These are phyloP conservation scores for Naganishia kalamii DNA, from an alignment of 768 basidiomycete genomes.

Conservation along the genomic window DNA sequence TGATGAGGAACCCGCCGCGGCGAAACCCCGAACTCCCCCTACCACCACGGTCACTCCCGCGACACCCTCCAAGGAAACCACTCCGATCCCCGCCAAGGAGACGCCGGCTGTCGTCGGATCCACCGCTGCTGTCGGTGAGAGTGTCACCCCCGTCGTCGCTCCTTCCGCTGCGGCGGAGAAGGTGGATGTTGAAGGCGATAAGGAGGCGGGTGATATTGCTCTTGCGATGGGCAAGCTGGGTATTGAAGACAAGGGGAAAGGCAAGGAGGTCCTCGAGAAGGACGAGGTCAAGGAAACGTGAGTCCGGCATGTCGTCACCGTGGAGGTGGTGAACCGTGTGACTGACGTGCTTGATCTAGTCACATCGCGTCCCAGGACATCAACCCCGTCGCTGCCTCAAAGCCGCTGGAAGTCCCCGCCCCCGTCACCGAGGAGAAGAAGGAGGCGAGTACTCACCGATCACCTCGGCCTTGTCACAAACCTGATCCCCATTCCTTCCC, in stretches of 20 bases:
- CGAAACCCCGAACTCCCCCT: background rate
- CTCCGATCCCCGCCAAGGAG: background rate
- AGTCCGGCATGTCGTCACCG: background rate
- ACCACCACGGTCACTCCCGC: slow-evolving; percentile 11
- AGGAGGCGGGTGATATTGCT: background rate
- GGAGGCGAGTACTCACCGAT: background rate
- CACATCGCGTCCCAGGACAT: background rate
- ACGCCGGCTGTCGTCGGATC: too few relatives aligned
- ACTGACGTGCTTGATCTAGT: background rate
- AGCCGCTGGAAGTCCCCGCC: background rate
- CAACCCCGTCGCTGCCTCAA: background rate
- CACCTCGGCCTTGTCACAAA: background rate
- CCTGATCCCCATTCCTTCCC: background rate
- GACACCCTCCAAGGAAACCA: background rate
- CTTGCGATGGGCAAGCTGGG: background rate
- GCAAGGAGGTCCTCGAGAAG: background rate
- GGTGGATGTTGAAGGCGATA: background rate
- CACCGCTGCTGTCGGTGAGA: background rate
- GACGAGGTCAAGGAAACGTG: background rate
- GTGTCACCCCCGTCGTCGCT: background rate
- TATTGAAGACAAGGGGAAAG: background rate
- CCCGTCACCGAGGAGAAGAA: background rate
- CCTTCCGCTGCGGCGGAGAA: background rate
- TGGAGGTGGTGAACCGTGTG: background rate
- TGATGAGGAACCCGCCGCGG: background rate